phyloP scores from a whole-genome alignment of 2,329 filamentous ascomycete species.

The Epichloe sp. region DNA sequence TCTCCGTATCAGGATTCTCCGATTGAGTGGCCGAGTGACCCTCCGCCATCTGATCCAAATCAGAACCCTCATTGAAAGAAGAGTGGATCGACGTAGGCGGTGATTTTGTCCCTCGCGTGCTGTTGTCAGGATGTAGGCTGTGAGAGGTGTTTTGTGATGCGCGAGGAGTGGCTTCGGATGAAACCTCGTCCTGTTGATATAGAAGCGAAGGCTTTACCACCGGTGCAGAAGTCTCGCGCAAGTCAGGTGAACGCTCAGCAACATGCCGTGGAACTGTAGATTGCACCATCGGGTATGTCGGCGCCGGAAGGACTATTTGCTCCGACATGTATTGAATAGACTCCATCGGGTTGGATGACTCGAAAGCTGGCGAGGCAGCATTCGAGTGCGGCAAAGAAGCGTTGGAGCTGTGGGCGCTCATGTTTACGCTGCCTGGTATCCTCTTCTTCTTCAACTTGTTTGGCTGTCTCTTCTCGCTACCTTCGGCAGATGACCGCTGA shows the following conservation, averaged over 20 bases:
- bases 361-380: conserved; percentile 31
- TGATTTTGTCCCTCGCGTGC: conserved; percentile 55
- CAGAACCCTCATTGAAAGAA: conserved; percentile 67
- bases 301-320: neutral
- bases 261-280: neutral
- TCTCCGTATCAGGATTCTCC: conserved; percentile 48
- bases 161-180: conserved; percentile 33
- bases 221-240: neutral
- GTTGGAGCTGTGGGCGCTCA: conserved; percentile 82
- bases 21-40: conserved; percentile 30
- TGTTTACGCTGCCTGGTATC: conserved; percentile 60
- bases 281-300: neutral
- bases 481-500: conserved; percentile 49
- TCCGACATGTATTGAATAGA: conserved; percentile 7
- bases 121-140: conserved; percentile 29
- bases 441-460: conserved; percentile 89
- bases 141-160: conserved; percentile 32
- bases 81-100: conserved; percentile 68
- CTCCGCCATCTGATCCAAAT: conserved; percentile 55
- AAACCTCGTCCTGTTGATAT: conserved; percentile 17
- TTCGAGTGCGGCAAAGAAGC: conserved; percentile 49
- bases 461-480: conserved; percentile 55
- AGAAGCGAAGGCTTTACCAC: conserved; percentile 7
- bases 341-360: conserved; percentile 35
- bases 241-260: neutral